A percentile compares a stretch with the other conserved stretches of the same genome.
Evolutionary conservation across 2,329 filamentous ascomycete genomes (phyloP).

Genomic region (Cladophialophora chaetospira): DNA sequence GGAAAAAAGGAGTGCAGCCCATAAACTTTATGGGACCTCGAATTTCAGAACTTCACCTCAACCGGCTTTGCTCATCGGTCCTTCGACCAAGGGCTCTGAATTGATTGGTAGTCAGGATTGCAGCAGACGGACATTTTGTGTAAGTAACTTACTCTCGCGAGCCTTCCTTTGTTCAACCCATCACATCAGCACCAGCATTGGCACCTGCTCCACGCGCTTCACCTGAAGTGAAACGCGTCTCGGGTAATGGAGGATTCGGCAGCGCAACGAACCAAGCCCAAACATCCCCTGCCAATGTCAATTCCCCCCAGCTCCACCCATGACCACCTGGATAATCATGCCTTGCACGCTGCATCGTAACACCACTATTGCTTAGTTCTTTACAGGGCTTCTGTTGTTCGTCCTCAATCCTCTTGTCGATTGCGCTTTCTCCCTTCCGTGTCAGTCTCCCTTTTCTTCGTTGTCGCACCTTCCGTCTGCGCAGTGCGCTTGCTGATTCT

Average conservation of each 20-base stretch:
- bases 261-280: constrained; percentile 5
- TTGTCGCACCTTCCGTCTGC: neutral
- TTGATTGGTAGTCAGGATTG: constrained; percentile 17
- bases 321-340: constrained; percentile 3
- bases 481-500: constrained; percentile 14
- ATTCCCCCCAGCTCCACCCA: constrained; percentile 26
- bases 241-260: constrained; percentile 7
- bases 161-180: constrained; percentile 4
- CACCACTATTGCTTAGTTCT: constrained; percentile 6
- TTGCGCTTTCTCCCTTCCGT: constrained; percentile 2
- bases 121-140: constrained; percentile 11
- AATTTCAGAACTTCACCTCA: too few species aligned
- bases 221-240: constrained; percentile 26
- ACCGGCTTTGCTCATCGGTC: too few species aligned
- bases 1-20: too few species aligned
- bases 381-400: neutral
- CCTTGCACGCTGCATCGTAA: constrained; percentile 1
- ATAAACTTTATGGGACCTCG: too few species aligned
- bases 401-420: neutral
- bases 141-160: constrained; percentile 15
- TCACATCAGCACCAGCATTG: constrained; percentile 5
- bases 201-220: neutral
- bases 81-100: too few species aligned
- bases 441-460: constrained; percentile 1
- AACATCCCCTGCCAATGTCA: constrained; percentile 15